Conservation (phyloP, 768 basidiomycete species). For the Saitozyma sp. region DNA sequence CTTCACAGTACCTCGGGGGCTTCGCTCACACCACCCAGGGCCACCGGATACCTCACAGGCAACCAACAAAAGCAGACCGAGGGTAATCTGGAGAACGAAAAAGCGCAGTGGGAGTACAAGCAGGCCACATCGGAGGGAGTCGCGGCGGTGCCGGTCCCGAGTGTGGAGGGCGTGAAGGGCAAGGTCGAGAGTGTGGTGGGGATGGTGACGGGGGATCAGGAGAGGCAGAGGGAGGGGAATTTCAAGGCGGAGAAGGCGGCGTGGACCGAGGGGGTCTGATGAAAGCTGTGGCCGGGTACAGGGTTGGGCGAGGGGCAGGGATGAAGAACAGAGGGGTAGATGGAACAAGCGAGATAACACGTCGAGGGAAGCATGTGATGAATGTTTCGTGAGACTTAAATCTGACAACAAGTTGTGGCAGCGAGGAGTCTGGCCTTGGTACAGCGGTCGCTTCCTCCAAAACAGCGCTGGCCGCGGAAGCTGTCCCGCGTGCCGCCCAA, state of each 20-base stretch:
- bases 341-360: no score
- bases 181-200: slow-evolving; percentile 44
- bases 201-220: slow-evolving; percentile 48
- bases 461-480: no score
- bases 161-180: slow-evolving; percentile 39
- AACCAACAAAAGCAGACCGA: slow-evolving; percentile 42
- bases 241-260: slow-evolving; percentile 47
- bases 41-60: slow-evolving; percentile 42
- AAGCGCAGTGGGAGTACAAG: slow-evolving; percentile 47
- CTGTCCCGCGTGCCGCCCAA: no score
- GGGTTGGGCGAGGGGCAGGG: no score
- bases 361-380: no score
- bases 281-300: slow-evolving; percentile 3
- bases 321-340: no score
- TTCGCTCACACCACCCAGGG: slow-evolving; percentile 21
- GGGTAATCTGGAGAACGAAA: slow-evolving; percentile 46
- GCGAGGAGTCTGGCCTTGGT: no score
- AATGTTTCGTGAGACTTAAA: no score
- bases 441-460: no score
- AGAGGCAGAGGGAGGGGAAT: slow-evolving; percentile 49
- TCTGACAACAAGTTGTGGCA: no score
- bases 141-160: slow-evolving; percentile 29
- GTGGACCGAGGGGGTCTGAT: slow-evolving; percentile 46
- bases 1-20: not conserved
- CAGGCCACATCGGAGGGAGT: slow-evolving; percentile 34